Conservation (phyloP, 2,329 filamentous ascomycete species). For the Claviceps sp. region DNA sequence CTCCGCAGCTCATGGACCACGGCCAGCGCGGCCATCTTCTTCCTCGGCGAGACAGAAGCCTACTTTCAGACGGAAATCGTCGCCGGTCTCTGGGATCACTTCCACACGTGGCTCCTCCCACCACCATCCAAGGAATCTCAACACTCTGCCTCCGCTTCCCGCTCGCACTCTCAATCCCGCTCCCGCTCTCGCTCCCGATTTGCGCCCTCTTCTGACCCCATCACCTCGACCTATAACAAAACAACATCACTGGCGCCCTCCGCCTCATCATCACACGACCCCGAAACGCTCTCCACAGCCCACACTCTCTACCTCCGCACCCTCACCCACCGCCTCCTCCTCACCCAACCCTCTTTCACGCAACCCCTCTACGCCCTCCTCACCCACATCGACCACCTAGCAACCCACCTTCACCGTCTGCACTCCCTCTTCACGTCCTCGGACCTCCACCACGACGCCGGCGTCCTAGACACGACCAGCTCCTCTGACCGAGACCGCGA, state of each 20-base stretch:
- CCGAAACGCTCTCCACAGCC: constrained; percentile 68
- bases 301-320: constrained; percentile 65
- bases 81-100: constrained; percentile 65
- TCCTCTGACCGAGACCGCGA: constrained; percentile 54
- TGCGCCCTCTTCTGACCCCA: not conserved
- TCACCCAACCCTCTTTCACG: constrained; percentile 51
- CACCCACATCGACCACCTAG: constrained; percentile 66
- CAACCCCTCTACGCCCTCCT: constrained; percentile 52
- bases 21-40: constrained; percentile 73
- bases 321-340: constrained; percentile 51
- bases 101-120: constrained; percentile 57
- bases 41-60: constrained; percentile 73
- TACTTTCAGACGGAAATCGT: constrained; percentile 89
- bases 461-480: constrained; percentile 60
- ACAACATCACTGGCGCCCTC: not conserved
- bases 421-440: constrained; percentile 64
- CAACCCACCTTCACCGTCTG: constrained; percentile 62
- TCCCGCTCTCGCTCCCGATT: too few relatives aligned
- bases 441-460: constrained; percentile 71
- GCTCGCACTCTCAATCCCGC: too few relatives aligned
- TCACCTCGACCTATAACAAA: not conserved
- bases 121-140: not conserved
- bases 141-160: not conserved
- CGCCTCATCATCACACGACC: constrained; percentile 45
- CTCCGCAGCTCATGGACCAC: constrained; percentile 87